Base-by-base conservation (phyloP, 2,329 filamentous ascomycete genomes). In the Drechslerella coelobrocha region DNA sequence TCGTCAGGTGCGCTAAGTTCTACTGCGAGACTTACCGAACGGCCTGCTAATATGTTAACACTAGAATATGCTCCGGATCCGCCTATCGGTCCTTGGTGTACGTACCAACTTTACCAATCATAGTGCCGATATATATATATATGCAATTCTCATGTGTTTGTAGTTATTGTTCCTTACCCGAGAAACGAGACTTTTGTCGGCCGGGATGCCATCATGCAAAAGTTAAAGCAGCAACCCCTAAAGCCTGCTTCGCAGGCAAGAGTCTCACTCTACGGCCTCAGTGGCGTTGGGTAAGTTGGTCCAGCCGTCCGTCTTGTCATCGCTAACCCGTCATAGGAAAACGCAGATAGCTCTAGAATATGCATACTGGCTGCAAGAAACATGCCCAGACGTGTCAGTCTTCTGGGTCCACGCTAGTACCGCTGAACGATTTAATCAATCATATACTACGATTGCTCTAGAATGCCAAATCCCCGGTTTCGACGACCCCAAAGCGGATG, bases 371-470 rank as follows among this genome's bases (percentile, higher is more conserved):
- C 5, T 50, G 10, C 5, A 29, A 19, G 26, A 19, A 3, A 29
- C 3, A 3, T 24, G 26, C 10, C 5, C 14, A 29, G 26, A 50
- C n/a, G 21, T 10, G 3, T 50, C 45, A n/a, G 14, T 50, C 23
- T 59, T 61, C 21, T 61, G 56, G 56, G 48, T 61, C 24, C 21
- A 61, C 31, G 56, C 47, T 4, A 23, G 6, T 29, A 55, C n/a
- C 34, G 47, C 31, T 10, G 51, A 26, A 56, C 45, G 24, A 17
- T 55, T 61, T 31, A 3, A 14, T 9, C 47, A 61, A 23, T 61
- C 56, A 26, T 61, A 4, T 21, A 45, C 54, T 9, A 14, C 21
- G n/a, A 61, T 61, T 29, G 56, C 56, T n/a, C 10, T 4, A 60
- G 47, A 23, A 31, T 56, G 45, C 14, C n/a, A 17, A 8, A 55